Evolutionary conservation across 768 basidiomycete species (phyloP), one percentile per base, ranked within the genome.

Genomic region (Dioszegia hungarica): DNA sequence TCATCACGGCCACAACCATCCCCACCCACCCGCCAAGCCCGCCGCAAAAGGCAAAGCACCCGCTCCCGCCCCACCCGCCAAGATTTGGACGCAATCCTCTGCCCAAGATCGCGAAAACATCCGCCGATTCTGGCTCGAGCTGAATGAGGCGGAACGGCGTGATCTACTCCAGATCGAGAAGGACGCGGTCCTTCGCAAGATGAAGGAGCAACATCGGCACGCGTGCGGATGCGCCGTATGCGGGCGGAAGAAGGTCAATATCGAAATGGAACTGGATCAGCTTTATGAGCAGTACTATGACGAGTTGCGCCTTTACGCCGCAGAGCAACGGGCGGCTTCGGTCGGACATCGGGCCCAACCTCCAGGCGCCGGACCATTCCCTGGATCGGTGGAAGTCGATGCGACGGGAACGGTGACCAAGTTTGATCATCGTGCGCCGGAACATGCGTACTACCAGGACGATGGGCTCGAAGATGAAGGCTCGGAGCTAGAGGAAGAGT

Each of bases 221-320:
- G 87, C 86, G 59, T 99, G 95, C 75, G 86, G 86, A 60, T 94
- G 94, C 80, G 91, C 93, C 36, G 89, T 97, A 31, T 94, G 94
- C 80, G 91, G 93, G 54, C 81, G 94, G 75, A 99, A 99, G 82
- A 87, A 94, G 70, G 87, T 88, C 81, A 93, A 93, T 63, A 97
- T 99, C 81, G 95, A 99, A 82, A 90, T 93, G 81, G 95, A 99
- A 82, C 88, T 99, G 78, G 91, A 98, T 82, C 90, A 92, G 81
- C 86, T 98, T 80, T 99, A 99, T 84, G 94, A 97, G 84, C 92
- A 93, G 81, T 99, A 98, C 84, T 98, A 97, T 85, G 90, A 95
- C 78, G 94, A 98, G 83, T 87, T 99, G 82, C 90, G 95, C 83
- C 86, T 88, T 81, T 98, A 98, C 84, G 95, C 93, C 79, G 88